Evolutionary conservation across 2,329 filamentous ascomycete genomes (phyloP), one percentile per base, ranked within the genome.

Genomic region (Stachybotrys elegans): DNA sequence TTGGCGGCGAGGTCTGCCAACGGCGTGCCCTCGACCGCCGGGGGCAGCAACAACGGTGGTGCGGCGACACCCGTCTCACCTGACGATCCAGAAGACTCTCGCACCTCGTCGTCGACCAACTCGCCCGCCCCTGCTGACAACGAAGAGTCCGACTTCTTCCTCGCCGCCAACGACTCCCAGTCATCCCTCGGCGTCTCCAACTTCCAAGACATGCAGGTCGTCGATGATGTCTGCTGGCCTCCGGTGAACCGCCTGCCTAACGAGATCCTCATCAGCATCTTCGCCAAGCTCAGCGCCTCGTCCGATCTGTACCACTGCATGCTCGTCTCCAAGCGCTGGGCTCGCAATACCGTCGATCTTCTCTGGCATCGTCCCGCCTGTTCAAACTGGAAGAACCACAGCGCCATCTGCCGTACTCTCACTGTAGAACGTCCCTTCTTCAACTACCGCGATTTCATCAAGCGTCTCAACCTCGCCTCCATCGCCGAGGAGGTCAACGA

Each of bases 351-450:
- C 42, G 93, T 97, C 53, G 92, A 93, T 51, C 78, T 95, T 52
- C 76, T 98, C 19, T 98, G 93, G 93, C 91, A 96, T 65, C 80
- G 93, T 31, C 93, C 93, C 2, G 83, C 88, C 22, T 97, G 93
- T 69, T 90, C 86, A 57, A 88, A 83, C 55, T 96, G 89, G 86
- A 68, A 75, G 12, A 90, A 90, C 60, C 81, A 96, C 56, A 74
- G 82, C 57, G 84, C 73, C 52, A 93, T 98, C 53, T 91, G 90
- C 59, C 75, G 78, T 46, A 91, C 92, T 2, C 79, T 96, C 27
- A 77, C 80, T 37, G 75, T 83, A 22, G 70, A 78, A 25, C 70
- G 83, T n/a, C 85, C 88, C 53, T 92, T 87, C 66, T 98, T 96
- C 63, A 78, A 83, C 53, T 98, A 98, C 65, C 80, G 84, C 52